Conservation (phyloP, 495 filamentous ascomycete species). For the Aspergillus avenaceus region DNA sequence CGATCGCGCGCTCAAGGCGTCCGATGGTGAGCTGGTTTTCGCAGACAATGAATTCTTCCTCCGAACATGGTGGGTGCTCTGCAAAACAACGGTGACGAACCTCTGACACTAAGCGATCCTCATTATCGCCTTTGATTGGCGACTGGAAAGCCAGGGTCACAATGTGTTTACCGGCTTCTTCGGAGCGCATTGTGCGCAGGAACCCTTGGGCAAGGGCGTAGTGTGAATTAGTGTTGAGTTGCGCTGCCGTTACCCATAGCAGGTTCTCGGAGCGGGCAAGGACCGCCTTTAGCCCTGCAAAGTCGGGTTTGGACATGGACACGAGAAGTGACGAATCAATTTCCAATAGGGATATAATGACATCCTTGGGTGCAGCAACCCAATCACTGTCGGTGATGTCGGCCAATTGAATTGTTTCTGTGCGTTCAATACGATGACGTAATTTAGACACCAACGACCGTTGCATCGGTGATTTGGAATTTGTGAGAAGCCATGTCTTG, state of each 20-base stretch:
- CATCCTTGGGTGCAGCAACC: no score
- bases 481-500: background rate
- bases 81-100: background rate
- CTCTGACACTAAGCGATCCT: background rate
- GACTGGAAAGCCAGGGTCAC: conserved; percentile 11
- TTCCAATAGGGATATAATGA: background rate
- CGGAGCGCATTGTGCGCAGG: conserved; percentile 8
- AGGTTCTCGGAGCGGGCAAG: background rate
- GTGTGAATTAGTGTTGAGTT: conserved; percentile 1
- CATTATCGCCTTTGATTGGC: background rate
- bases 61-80: background rate
- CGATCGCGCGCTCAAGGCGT: background rate
- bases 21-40: no score
- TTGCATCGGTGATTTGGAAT: background rate
- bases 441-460: background rate
- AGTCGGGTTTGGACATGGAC: background rate
- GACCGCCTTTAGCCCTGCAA: background rate
- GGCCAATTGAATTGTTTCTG: background rate
- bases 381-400: background rate
- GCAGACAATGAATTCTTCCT: conserved; percentile 5
- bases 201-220: conserved; percentile 1
- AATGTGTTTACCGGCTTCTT: conserved; percentile 15
- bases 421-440: background rate
- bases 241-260: conserved; percentile 4
- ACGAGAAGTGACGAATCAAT: background rate